A percentile compares a stretch with the other conserved stretches of the same genome.
Evolutionary conservation across 2,329 filamentous ascomycete genomes (phyloP).

Genomic region (Paramyrothecium sp.): DNA sequence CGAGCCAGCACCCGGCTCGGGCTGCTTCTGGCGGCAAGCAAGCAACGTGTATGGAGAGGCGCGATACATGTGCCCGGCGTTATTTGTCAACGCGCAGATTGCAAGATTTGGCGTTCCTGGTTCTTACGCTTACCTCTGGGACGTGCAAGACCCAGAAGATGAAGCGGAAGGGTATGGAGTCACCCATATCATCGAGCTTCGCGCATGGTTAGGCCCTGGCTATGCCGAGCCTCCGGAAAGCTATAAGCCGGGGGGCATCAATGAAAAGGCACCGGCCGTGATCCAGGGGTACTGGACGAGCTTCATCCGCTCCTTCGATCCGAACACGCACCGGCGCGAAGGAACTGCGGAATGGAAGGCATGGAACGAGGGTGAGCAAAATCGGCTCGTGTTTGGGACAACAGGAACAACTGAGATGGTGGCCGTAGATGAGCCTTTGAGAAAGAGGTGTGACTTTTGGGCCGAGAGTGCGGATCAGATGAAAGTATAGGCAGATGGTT

Average conservation of each 20-base stretch:
- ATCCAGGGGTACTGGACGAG: constrained; percentile 73
- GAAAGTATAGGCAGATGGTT: neutral
- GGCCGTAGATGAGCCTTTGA: constrained; percentile 18
- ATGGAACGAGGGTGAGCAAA: constrained; percentile 27
- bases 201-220: constrained; percentile 65
- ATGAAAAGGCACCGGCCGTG: constrained; percentile 56
- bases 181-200: constrained; percentile 64
- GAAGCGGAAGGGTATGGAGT: constrained; percentile 58
- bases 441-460: constrained; percentile 18
- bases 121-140: constrained; percentile 69
- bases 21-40: constrained; percentile 35
- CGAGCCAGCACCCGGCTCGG: constrained; percentile 14
- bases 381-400: constrained; percentile 39
- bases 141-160: constrained; percentile 59
- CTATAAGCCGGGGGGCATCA: constrained; percentile 51
- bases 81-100: constrained; percentile 27
- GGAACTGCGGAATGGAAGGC: constrained; percentile 37
- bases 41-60: constrained; percentile 33
- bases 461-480: neutral
- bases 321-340: constrained; percentile 46
- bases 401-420: constrained; percentile 39
- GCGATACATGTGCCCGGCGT: constrained; percentile 32
- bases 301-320: constrained; percentile 66
- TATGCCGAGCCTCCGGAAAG: constrained; percentile 55
- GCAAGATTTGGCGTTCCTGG: constrained; percentile 27